Evolutionary conservation across 768 basidiomycete genomes (phyloP).

Genomic region (Macrolepiota dolichaula): DNA sequence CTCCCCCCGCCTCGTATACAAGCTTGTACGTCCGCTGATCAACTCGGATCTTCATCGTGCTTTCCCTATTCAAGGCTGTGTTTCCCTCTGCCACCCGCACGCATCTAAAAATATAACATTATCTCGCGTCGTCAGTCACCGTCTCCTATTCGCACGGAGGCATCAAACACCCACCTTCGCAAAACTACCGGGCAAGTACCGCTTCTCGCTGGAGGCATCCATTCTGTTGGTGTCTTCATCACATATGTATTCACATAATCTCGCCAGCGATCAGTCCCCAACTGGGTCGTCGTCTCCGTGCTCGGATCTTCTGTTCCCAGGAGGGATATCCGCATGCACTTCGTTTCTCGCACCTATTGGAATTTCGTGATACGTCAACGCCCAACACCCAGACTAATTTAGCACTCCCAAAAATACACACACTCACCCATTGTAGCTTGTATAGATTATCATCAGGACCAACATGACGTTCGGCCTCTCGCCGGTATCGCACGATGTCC

Average conservation of each 20-base stretch:
- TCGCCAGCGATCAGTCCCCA: conserved; percentile 50
- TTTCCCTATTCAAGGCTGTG: conserved; percentile 35
- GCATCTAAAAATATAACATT: conserved; percentile 53
- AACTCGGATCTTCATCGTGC: conserved; percentile 51
- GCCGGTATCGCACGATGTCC: conserved; percentile 73
- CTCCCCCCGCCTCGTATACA: conserved; percentile 63
- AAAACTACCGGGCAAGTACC: conserved; percentile 44
- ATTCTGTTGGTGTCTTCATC: conserved; percentile 68
- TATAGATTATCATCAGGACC: conserved; percentile 77
- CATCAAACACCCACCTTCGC: conserved; percentile 45
- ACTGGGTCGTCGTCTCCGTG: conserved; percentile 1
- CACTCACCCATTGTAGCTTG: conserved; percentile 74
- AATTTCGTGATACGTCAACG: conserved; percentile 16
- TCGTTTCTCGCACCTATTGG: conserved; percentile 49
- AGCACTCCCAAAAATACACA: conserved; percentile 22
- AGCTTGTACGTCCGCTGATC: conserved; percentile 62
- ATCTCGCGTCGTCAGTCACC: conserved; percentile 20
- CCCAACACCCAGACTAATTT: conserved; percentile 11
- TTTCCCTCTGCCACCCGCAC: conserved; percentile 37
- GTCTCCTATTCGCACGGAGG: conserved; percentile 19
- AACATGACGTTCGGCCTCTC: conserved; percentile 74
- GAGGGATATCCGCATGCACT: conserved; percentile 58
- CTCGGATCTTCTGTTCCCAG: conserved; percentile 56
- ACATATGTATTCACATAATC: conserved; percentile 75
- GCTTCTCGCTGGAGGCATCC: conserved; percentile 46